Conservation (phyloP, 202 grass and related monocot species). For the Thinopyrum obtusiflorum region DNA sequence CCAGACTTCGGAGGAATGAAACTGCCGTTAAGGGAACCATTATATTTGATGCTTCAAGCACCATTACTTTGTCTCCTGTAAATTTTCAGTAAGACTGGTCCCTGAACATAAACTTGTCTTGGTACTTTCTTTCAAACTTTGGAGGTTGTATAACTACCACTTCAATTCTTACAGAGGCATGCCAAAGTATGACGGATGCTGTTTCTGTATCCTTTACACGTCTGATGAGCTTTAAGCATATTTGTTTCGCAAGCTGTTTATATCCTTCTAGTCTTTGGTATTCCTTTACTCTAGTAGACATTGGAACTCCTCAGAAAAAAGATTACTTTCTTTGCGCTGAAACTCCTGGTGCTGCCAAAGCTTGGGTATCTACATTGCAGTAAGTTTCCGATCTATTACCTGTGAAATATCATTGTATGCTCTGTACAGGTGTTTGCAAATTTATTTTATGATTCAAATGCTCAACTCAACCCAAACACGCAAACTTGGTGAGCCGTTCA, state of each 20-base stretch:
- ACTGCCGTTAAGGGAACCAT: slow-evolving; percentile 67
- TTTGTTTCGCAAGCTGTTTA: background rate
- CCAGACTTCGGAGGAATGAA: slow-evolving; percentile 78
- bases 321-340: slow-evolving; percentile 99
- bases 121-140: background rate
- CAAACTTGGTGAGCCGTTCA: background rate
- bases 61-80: slow-evolving; percentile 92
- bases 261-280: slow-evolving; percentile 21
- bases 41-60: slow-evolving; percentile 88
- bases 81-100: slow-evolving; percentile 89
- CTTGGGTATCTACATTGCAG: slow-evolving; percentile 91
- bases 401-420: slow-evolving; percentile 1
- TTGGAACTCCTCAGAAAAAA: slow-evolving; percentile 93
- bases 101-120: slow-evolving; percentile 10
- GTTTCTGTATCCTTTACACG: slow-evolving; percentile 89
- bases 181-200: slow-evolving; percentile 94
- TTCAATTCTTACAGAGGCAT: slow-evolving; percentile 64
- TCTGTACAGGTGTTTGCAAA: background rate
- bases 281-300: slow-evolving; percentile 74
- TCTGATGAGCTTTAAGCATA: background rate
- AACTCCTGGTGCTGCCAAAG: slow-evolving; percentile 85
- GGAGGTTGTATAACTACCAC: slow-evolving; percentile 6
- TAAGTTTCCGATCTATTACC: slow-evolving; percentile 50
- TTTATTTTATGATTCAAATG: background rate
- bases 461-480: slow-evolving; percentile 15